A percentile compares a stretch with the other conserved stretches of the same genome.
Evolutionary conservation across 768 basidiomycete species (phyloP).

Genomic region (Leccinum longicurvipes): DNA sequence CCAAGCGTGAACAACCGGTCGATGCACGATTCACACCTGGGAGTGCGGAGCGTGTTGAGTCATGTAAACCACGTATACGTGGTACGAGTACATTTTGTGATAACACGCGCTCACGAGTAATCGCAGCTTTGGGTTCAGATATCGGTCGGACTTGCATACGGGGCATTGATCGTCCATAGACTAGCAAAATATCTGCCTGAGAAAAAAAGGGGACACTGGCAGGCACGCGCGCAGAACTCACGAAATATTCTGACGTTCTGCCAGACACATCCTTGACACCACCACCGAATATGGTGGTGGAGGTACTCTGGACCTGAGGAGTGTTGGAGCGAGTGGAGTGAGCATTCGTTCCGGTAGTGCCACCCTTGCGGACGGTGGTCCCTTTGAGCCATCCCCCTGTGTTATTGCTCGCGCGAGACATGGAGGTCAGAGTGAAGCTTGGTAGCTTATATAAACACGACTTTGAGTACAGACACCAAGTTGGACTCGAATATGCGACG

Average conservation of each 20-base stretch:
- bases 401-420: constrained; percentile 30
- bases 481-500: not conserved
- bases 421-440: constrained; percentile 10
- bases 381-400: constrained; percentile 61
- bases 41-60: constrained; percentile 7
- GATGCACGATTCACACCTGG: constrained; percentile 98
- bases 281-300: constrained; percentile 71
- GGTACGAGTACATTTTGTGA: constrained; percentile 82
- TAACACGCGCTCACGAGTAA: constrained; percentile 95
- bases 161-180: constrained; percentile 95
- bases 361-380: constrained; percentile 71
- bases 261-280: constrained; percentile 87
- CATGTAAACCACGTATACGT: not conserved
- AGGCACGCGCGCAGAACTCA: constrained; percentile 35
- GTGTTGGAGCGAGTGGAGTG: constrained; percentile 59
- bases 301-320: constrained; percentile 68
- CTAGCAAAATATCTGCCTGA: constrained; percentile 34
- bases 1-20: constrained; percentile 94
- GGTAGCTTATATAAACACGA: constrained; percentile 12
- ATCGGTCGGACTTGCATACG: constrained; percentile 94
- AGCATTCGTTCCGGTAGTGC: constrained; percentile 37
- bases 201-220: not conserved
- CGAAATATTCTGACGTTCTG: constrained; percentile 76
- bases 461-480: too few species aligned
- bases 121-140: constrained; percentile 90